phyloP scores from a whole-genome alignment of 768 basidiomycete genomes.

The Hydnum rufescens region DNA sequence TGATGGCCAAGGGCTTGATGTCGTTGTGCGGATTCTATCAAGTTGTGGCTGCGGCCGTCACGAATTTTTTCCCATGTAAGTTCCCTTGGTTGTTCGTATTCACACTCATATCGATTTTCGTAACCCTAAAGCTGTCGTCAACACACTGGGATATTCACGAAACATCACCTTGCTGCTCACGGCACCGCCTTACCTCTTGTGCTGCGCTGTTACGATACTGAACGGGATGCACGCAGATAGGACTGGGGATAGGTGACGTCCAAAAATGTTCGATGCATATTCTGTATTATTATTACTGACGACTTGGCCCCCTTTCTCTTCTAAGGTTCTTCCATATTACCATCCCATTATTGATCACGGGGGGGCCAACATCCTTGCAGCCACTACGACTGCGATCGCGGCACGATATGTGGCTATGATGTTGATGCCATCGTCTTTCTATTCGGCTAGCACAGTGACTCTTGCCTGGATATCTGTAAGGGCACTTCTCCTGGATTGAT shows the following conservation, averaged over 20 bases:
- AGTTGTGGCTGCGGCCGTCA: background rate
- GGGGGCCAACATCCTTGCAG: background rate
- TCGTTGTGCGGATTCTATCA: background rate
- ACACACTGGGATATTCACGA: background rate
- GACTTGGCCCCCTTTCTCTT: background rate
- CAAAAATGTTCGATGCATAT: background rate
- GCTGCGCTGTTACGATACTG: background rate
- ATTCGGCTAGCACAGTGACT: background rate
- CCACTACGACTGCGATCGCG: background rate
- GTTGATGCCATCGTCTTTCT: background rate
- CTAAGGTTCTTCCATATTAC: background rate
- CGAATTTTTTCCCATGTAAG: background rate
- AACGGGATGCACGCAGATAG: background rate
- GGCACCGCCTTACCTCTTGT: background rate
- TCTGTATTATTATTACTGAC: background rate
- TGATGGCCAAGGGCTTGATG: background rate
- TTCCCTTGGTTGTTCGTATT: background rate
- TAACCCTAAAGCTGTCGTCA: background rate
- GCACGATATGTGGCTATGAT: background rate
- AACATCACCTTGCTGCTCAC: background rate
- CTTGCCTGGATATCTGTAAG: background rate
- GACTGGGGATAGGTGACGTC: background rate
- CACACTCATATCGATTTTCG: background rate
- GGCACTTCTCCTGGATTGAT: too few relatives aligned
- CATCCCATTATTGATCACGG: background rate